Evolutionary conservation across 1,284 basidiomycete genomes (phyloP).

Genomic region (Marasmius sp.): DNA sequence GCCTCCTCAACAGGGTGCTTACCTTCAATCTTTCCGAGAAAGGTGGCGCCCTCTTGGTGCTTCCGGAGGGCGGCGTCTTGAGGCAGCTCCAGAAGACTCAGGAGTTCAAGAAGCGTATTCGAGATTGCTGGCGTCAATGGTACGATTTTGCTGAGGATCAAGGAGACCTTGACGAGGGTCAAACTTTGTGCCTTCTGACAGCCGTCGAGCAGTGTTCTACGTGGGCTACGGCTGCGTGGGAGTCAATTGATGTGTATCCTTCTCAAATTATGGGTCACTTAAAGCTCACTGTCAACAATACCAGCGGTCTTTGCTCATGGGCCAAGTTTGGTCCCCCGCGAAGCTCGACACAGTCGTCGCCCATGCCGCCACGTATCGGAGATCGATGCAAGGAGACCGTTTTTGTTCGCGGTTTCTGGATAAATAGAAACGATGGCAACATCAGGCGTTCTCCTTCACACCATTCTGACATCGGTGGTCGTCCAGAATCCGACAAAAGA

Average conservation of each 20-base stretch:
- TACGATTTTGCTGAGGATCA: not conserved
- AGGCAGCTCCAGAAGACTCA: not conserved
- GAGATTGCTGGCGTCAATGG: not conserved
- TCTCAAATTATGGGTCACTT: not conserved
- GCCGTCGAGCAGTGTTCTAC: not conserved
- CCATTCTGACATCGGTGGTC: not conserved
- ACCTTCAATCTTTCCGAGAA: too few relatives aligned
- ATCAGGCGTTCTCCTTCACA: not conserved
- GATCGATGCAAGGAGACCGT: not conserved
- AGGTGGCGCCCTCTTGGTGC: not conserved
- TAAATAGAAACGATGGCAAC: not conserved
- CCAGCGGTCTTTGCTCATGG: not conserved
- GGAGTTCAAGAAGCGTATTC: not conserved
- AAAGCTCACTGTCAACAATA: not conserved
- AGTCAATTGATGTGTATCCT: not conserved
- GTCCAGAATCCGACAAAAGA: not conserved
- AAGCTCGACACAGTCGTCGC: not conserved
- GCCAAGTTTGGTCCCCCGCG: not conserved
- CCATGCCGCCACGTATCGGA: not conserved
- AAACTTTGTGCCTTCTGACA: not conserved
- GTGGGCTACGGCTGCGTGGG: not conserved
- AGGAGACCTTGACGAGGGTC: not conserved
- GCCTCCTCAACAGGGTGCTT: too few relatives aligned
- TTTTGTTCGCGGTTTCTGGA: not conserved
- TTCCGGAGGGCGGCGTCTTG: not conserved